phyloP scores from a whole-genome alignment of 148 eudicot species.

The Vaccinium corymbosum region DNA sequence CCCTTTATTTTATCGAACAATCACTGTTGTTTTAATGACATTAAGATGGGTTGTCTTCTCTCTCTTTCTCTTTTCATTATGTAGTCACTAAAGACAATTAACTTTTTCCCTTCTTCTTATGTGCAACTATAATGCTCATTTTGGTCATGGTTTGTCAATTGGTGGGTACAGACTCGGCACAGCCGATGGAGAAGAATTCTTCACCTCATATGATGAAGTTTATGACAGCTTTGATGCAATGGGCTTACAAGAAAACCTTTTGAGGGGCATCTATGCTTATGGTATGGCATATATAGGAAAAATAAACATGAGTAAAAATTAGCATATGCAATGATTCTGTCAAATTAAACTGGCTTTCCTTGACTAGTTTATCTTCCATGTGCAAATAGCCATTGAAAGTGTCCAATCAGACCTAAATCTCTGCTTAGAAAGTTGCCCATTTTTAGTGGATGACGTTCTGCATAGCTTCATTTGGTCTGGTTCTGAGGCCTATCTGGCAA shows the following conservation, averaged over 20 bases:
- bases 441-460: background rate
- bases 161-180: constrained; percentile 21
- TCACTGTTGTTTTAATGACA: background rate
- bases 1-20: background rate
- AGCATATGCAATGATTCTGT: background rate
- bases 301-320: too few relatives aligned
- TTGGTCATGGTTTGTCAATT: constrained; percentile 2
- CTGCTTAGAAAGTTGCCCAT: background rate
- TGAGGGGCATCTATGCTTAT: constrained; percentile 42
- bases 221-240: constrained; percentile 38
- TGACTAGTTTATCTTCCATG: background rate
- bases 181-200: constrained; percentile 32
- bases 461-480: background rate
- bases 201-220: constrained; percentile 32
- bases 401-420: background rate
- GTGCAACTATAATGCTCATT: background rate
- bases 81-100: too few relatives aligned
- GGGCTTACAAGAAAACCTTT: constrained; percentile 40
- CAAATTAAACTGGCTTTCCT: background rate
- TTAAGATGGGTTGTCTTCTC: too few relatives aligned
- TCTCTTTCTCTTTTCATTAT: too few relatives aligned
- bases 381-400: background rate
- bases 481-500: background rate
- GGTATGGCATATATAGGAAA: constrained; percentile 13
- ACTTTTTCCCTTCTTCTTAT: background rate